Evolutionary conservation across 768 basidiomycete genomes (phyloP), one percentile per base, ranked within the genome.

Genomic region (Lentinus brumalis): DNA sequence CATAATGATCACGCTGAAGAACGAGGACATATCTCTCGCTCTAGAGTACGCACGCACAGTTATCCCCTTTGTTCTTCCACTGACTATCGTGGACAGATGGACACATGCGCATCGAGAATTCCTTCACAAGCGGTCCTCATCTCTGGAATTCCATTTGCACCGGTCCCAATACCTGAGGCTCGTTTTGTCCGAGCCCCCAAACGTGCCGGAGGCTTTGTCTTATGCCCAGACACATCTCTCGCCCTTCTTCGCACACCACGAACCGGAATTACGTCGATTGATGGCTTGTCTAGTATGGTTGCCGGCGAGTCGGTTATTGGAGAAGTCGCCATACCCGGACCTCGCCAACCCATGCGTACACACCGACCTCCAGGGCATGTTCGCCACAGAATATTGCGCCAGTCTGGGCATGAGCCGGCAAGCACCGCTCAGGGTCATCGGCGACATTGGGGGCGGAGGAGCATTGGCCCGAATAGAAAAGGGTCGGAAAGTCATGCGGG

Each of bases 381-480:
- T 99, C 71, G 87, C 90, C 26, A 88, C 87, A 64, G 95, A 96
- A 69, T 99, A 91, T 67, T 95, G 96, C 67, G 86, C 89, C 12
- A 87, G 83, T 66, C 75, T 96, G 16, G 92, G 91, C 4, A 90
- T 96, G 89, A 92, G 96, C 66, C 82, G 89, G 59, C 92, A 96
- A 67, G 86, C 92, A 12, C 92, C 95, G 1, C 79, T 99, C 46
- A 82, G 87, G 42, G 93, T 97, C 3, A 89, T 96, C 3, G 93
- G 92, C 3, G 95, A 96, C 67, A 89, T 98, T 53, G 97, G 96
- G 1, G 93, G 91, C 0, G 91, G 92, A 5, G 94, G 96, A 2
- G 95, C 96, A 0, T 74, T 98, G 58, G 88, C 91, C 6, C 86
- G 90, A 69, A 96, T 98, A 46, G 94, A 96, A 77, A 98, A 98